phyloP scores from a whole-genome alignment of 2,329 filamentous ascomycete species.

The Ophiostoma piceae region DNA sequence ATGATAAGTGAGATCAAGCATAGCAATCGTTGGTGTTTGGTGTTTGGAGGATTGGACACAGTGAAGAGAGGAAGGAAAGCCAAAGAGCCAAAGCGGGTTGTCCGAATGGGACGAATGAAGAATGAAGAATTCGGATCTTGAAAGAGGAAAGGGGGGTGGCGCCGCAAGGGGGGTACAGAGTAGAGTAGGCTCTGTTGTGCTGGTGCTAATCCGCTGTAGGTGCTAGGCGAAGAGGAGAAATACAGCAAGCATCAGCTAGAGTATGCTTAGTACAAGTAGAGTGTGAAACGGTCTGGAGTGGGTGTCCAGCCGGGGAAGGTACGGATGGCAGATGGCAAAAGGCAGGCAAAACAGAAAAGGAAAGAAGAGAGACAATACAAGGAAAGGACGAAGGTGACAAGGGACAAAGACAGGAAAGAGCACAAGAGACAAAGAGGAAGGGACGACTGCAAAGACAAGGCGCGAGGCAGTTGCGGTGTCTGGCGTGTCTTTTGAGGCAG shows the following conservation, averaged over 20 bases:
- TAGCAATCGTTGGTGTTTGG: neutral
- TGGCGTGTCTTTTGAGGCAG: neutral
- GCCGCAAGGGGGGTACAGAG: constrained; percentile 15
- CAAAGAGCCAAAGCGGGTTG: neutral
- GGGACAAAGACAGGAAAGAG: neutral
- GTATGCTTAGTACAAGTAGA: neutral
- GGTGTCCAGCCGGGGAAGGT: neutral
- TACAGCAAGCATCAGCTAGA: neutral
- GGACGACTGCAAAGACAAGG: neutral
- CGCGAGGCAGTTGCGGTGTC: neutral
- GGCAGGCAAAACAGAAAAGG: neutral
- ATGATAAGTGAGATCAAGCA: neutral
- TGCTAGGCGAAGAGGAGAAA: constrained; percentile 15
- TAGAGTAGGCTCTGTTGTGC: neutral
- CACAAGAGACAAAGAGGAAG: neutral
- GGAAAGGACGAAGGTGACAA: neutral
- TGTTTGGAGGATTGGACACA: neutral
- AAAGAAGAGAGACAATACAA: neutral
- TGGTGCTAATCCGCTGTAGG: neutral
- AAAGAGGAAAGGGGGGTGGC: constrained; percentile 24
- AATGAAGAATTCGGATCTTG: constrained; percentile 22
- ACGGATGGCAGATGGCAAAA: neutral
- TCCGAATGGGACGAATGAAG: constrained; percentile 23
- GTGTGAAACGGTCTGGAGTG: constrained; percentile 14
- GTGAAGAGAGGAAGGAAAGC: constrained; percentile 13